phyloP scores from a whole-genome alignment of 257 asterid species.

The Primulina huaijiensis region DNA sequence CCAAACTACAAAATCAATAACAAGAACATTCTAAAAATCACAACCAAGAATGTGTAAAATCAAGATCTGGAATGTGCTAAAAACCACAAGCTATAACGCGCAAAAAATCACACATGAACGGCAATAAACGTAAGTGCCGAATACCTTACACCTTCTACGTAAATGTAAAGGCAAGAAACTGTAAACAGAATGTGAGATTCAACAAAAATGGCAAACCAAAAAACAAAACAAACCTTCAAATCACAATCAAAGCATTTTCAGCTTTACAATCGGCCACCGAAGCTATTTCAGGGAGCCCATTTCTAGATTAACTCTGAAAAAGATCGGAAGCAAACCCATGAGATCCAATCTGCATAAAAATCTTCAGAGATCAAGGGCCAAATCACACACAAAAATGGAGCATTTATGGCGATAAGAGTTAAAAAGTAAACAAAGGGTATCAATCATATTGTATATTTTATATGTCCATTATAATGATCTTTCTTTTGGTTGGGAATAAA shows the following conservation, averaged over 20 bases:
- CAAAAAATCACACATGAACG: neutral
- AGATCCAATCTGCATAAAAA: slow-evolving; percentile 43
- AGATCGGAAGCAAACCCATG: slow-evolving; percentile 20
- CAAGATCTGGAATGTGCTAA: slow-evolving; percentile 11
- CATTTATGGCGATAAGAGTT: slow-evolving; percentile 30
- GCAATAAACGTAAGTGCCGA: neutral
- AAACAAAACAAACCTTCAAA: slow-evolving; percentile 23
- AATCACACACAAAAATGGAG: slow-evolving; percentile 15
- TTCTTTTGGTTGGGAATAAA: slow-evolving; percentile 27
- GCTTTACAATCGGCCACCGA: slow-evolving; percentile 17
- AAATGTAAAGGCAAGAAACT: slow-evolving; percentile 5
- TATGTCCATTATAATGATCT: slow-evolving; percentile 21
- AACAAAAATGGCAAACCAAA: neutral
- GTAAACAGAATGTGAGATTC: slow-evolving; percentile 17
- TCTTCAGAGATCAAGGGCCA: slow-evolving; percentile 20
- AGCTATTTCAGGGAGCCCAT: slow-evolving; percentile 23
- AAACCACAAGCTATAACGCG: neutral
- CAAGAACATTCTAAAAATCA: slow-evolving; percentile 7
- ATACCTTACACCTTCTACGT: slow-evolving; percentile 19
- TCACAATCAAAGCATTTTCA: slow-evolving; percentile 24
- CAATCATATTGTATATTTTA: slow-evolving; percentile 23
- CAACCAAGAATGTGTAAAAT: neutral
- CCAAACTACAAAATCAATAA: slow-evolving; percentile 19
- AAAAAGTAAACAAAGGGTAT: slow-evolving; percentile 25
- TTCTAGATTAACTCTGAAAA: slow-evolving; percentile 22